Percentiles rank a stretch among this genome's conserved stretches.
Conservation (phyloP, 352 stramenopile species). For the Elongisporangium prolatum region DNA sequence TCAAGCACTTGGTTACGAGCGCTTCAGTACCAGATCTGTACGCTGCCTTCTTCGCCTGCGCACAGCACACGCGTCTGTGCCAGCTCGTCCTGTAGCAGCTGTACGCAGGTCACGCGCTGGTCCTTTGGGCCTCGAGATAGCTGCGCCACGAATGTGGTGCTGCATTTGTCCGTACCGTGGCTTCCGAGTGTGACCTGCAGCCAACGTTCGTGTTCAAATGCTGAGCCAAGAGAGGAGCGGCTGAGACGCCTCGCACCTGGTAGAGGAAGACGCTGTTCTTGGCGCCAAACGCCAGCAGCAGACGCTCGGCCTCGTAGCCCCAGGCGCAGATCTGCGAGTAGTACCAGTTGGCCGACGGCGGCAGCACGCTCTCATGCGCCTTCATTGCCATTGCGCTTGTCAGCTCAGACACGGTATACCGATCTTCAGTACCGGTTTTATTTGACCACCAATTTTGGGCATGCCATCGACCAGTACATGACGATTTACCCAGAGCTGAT, state of each 20-base stretch:
- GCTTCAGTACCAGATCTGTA: slow-evolving; percentile 63
- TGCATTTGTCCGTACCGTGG: background rate
- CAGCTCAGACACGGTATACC: background rate
- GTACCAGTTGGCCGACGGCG: slow-evolving; percentile 74
- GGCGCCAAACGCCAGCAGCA: slow-evolving; percentile 53
- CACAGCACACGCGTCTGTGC: slow-evolving; percentile 42
- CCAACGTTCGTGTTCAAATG: background rate
- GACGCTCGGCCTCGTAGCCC: slow-evolving; percentile 24
- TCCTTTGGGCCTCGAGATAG: slow-evolving; percentile 49
- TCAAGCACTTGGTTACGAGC: background rate
- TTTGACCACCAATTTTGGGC: background rate
- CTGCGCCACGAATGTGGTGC: slow-evolving; percentile 37
- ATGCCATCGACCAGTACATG: too few species aligned
- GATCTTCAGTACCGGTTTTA: background rate
- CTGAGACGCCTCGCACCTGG: slow-evolving; percentile 29
- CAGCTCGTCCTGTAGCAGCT: slow-evolving; percentile 30
- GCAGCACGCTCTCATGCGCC: slow-evolving; percentile 35
- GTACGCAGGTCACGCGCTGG: slow-evolving; percentile 53
- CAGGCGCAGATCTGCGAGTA: slow-evolving; percentile 75
- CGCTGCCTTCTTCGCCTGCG: slow-evolving; percentile 56
- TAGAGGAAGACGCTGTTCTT: slow-evolving; percentile 64
- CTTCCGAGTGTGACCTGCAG: background rate
- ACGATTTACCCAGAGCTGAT: too few species aligned
- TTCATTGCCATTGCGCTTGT: background rate
- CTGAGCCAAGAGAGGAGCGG: background rate